Evolutionary conservation across 805 yeast genomes (phyloP).

Genomic region (Pichia kluyveri): DNA sequence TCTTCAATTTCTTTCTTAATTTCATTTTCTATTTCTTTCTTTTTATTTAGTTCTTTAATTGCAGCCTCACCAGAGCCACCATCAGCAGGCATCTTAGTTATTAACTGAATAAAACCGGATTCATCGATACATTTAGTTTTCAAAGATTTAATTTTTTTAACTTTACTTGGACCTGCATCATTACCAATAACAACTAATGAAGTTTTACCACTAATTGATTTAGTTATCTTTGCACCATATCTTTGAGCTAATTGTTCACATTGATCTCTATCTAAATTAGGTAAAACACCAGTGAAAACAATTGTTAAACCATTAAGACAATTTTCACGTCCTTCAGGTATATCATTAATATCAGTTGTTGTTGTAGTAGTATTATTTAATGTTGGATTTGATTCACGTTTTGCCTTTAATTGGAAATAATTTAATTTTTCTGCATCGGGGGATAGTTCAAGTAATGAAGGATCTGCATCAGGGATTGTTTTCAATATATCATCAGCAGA

Average conservation of each 20-base stretch:
- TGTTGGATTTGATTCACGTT: conserved; percentile 22
- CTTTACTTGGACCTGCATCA: conserved; percentile 96
- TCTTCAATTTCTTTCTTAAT: conserved; percentile 39
- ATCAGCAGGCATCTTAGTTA: conserved; percentile 75
- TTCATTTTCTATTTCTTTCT: conserved; percentile 55
- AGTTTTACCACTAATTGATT: conserved; percentile 78
- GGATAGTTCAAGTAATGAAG: conserved; percentile 25
- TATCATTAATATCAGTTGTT: conserved; percentile 25
- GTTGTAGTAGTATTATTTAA: conserved; percentile 17
- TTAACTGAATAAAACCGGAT: conserved; percentile 70
- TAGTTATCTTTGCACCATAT: conserved; percentile 88
- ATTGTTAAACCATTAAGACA: conserved; percentile 84
- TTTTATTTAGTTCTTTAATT: conserved; percentile 57
- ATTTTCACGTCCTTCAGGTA: conserved; percentile 79
- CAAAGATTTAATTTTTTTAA: conserved; percentile 64
- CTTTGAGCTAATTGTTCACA: conserved; percentile 70
- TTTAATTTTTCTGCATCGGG: conserved; percentile 42
- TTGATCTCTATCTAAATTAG: conserved; percentile 65
- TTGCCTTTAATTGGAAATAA: conserved; percentile 49
- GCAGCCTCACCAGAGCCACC: conserved; percentile 88
- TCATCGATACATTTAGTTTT: conserved; percentile 78
- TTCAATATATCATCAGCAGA: conserved; percentile 50
- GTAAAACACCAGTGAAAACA: conserved; percentile 88
- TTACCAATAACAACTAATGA: conserved; percentile 84
- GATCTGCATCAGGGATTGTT: conserved; percentile 65